phyloP scores from a whole-genome alignment of 2,329 filamentous ascomycete species.

The Bipolaris bicolor region DNA sequence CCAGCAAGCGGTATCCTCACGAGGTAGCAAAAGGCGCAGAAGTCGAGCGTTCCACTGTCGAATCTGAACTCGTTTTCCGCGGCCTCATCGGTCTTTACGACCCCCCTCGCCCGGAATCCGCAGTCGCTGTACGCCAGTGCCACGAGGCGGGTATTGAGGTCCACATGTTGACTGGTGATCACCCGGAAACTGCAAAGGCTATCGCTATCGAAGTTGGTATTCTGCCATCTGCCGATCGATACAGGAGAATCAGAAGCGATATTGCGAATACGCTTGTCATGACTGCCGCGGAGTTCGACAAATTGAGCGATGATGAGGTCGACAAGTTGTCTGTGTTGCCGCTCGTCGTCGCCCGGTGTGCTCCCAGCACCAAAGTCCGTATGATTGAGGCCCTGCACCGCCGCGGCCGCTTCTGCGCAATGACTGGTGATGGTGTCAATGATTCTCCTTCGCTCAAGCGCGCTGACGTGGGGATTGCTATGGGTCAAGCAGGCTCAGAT shows the following conservation, averaged over 20 bases:
- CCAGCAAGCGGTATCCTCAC: slow-evolving; percentile 55
- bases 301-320: slow-evolving; percentile 51
- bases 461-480: slow-evolving; percentile 55
- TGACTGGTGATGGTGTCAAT: slow-evolving; percentile 55
- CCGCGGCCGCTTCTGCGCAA: slow-evolving; percentile 50
- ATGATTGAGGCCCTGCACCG: slow-evolving; percentile 54
- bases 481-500: slow-evolving; percentile 53
- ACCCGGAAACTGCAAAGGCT: slow-evolving; percentile 53
- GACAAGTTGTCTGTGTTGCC: slow-evolving; percentile 50
- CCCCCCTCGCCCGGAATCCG: slow-evolving; percentile 80
- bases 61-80: slow-evolving; percentile 71
- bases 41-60: slow-evolving; percentile 65
- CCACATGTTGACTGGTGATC: slow-evolving; percentile 57
- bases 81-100: slow-evolving; percentile 86
- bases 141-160: slow-evolving; percentile 49
- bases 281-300: slow-evolving; percentile 51
- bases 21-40: slow-evolving; percentile 42
- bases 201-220: slow-evolving; percentile 54
- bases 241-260: slow-evolving; percentile 29
- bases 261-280: slow-evolving; percentile 43
- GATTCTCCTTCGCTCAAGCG: slow-evolving; percentile 55
- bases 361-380: slow-evolving; percentile 53
- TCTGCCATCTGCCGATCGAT: slow-evolving; percentile 44
- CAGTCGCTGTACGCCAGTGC: slow-evolving; percentile 52
- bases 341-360: slow-evolving; percentile 53